Base-by-base conservation (phyloP, 768 basidiomycete genomes). In the Mycena vulgaris region DNA sequence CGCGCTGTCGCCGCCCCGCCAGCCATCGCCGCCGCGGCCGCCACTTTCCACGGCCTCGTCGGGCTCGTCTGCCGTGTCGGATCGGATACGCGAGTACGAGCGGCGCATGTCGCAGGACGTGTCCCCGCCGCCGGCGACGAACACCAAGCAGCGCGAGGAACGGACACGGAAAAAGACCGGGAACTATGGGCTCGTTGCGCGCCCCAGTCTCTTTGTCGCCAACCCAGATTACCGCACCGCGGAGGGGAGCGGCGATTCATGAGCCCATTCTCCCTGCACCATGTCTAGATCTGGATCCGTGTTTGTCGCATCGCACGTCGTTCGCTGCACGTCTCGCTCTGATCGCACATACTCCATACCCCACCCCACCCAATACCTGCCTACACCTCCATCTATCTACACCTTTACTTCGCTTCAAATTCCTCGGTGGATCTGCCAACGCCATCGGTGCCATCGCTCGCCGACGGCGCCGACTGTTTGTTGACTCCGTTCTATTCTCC, bases 161-260 rank as follows among this genome's bases (percentile, higher is more conserved):
- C 78, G 79, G 66, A 75, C 81, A 55, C 81, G 78, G 68, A 84
- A 80, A 75, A 80, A 81, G 59, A 79, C 81, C 59, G 72, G 90
- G 40, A 84, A 87, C 30, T 95, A 94, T 77, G 93, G 92, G 16
- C 84, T 94, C 37, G 90, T 86, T 39, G 89, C 89, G 27, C 86
- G 87, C 68, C 80, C 88, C 23, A 88, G 89, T 70, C 83, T 95
- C 33, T 95, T 89, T 73, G 85, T 95, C 59, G 92, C 92, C 27
- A 95, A 95, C 79, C 93, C 94, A 21, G 90, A 92, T 75, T 75
- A 81, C 61, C 75, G 79, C 53, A 71, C 66, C 2, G 68, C 31
- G 33, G 35, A 52, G 23, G 68, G 67, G 16, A 69, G 71, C 23
- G 71, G 63, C 28, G 72, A 74, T 30, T 48, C 59, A 1, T 47